Conservation (phyloP, 139 green algal genomes). For the Pseudopediastrum boryanum region DNA sequence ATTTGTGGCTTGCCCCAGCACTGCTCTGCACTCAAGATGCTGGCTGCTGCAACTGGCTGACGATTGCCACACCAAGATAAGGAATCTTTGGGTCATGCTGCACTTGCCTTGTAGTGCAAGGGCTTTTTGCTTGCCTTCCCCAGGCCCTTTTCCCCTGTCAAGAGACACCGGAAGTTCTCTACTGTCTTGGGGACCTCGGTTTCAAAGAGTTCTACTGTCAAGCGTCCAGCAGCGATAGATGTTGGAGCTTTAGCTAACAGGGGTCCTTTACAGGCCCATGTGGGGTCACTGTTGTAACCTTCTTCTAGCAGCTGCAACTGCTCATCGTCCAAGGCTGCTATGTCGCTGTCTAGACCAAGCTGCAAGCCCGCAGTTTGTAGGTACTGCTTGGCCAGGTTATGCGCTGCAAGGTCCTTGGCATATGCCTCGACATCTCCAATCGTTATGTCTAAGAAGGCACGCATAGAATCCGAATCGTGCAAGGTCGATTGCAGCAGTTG, state of each 20-base stretch:
- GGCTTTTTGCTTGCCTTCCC: conserved; percentile 80
- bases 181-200: conserved; percentile 33
- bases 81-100: no score
- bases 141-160: conserved; percentile 76
- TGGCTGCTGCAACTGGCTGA: no score
- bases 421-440: conserved; percentile 53
- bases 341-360: conserved; percentile 36
- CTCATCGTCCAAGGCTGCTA: conserved; percentile 53
- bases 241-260: not conserved
- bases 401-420: conserved; percentile 7
- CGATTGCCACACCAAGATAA: no score
- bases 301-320: conserved; percentile 49
- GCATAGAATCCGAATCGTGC: no score
- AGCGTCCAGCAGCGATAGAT: conserved; percentile 19
- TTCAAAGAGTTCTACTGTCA: conserved; percentile 54
- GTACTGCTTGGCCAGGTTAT: conserved; percentile 41
- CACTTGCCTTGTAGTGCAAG: conserved; percentile 75
- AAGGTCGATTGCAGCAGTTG: no score
- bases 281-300: conserved; percentile 50
- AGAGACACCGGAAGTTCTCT: conserved; percentile 53
- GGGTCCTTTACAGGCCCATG: conserved; percentile 48
- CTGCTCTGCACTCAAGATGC: no score
- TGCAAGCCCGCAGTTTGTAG: conserved; percentile 31
- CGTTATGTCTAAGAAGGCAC: conserved; percentile 62
- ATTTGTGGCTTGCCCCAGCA: no score